These are phyloP conservation scores for Boeremia lycopersici DNA, from an alignment of 2,329 filamentous ascomycete species.

Conservation along the genomic window DNA sequence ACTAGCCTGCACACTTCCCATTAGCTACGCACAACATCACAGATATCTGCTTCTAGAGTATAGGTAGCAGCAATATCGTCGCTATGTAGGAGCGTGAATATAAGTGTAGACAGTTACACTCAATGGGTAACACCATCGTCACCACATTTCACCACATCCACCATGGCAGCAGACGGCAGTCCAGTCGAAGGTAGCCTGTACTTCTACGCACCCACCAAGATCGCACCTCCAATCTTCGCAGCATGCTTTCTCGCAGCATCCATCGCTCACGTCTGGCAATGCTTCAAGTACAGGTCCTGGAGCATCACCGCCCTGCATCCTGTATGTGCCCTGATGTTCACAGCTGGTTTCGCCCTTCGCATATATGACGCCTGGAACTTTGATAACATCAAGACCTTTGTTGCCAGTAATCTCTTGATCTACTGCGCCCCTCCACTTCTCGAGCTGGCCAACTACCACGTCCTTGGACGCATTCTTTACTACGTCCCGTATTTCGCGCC, in stretches of 20 bases:
- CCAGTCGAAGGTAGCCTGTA: conserved; percentile 27
- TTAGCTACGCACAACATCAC: background rate
- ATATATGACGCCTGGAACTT: conserved; percentile 59
- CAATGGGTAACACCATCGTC: background rate
- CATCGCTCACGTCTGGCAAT: conserved; percentile 58
- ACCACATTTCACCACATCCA: background rate
- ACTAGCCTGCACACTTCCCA: background rate
- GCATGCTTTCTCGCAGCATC: conserved; percentile 52
- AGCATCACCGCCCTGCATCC: conserved; percentile 59
- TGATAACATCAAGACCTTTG: conserved; percentile 47
- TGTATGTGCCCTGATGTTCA: conserved; percentile 59
- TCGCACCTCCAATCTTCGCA: conserved; percentile 58
- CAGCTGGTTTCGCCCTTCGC: conserved; percentile 60
- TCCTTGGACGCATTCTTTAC: conserved; percentile 62
- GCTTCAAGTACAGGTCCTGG: conserved; percentile 61
- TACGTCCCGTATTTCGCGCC: conserved; percentile 65
- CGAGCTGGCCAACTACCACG: conserved; percentile 61
- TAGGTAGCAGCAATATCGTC: background rate
- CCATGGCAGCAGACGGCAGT: background rate
- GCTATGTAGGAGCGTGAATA: background rate
- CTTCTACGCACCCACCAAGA: conserved; percentile 58
- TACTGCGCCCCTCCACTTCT: conserved; percentile 29
- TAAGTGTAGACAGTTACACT: background rate
- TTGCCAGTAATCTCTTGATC: conserved; percentile 45
- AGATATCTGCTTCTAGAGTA: background rate